Percentiles rank a stretch among this genome's conserved stretches.
These are phyloP conservation scores for Chaetomium sp. DNA, from an alignment of 2,329 filamentous ascomycete genomes.

Conservation along the genomic window DNA sequence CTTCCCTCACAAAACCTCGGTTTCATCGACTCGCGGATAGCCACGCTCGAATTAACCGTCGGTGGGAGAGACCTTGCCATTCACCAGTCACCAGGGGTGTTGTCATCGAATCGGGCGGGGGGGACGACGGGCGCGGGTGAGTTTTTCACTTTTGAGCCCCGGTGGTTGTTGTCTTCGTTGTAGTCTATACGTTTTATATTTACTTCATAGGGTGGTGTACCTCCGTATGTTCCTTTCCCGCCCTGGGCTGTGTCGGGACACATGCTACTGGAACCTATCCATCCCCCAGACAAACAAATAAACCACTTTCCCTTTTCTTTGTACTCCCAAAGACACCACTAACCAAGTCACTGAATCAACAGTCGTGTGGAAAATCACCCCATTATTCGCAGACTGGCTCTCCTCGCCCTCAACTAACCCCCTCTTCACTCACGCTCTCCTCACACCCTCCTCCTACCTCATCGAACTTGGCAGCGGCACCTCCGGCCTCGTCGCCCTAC, in stretches of 20 bases:
- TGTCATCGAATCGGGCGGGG: conserved; percentile 66
- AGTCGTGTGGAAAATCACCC: conserved; percentile 91
- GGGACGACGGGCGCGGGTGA: conserved; percentile 49
- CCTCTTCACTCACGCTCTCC: conserved; percentile 47
- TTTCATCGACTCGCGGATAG: conserved; percentile 69
- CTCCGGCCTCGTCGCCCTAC: conserved; percentile 69
- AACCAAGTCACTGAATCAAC: conserved; percentile 1
- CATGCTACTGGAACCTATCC: no score
- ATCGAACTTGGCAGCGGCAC: conserved; percentile 88
- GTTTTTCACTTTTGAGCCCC: conserved; percentile 14
- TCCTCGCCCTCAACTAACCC: conserved; percentile 51
- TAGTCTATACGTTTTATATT: background rate
- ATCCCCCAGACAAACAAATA: no score
- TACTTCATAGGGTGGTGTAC: background rate
- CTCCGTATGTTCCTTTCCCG: no score
- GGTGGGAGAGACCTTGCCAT: conserved; percentile 65
- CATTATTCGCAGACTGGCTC: conserved; percentile 76
- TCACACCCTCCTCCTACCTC: conserved; percentile 51
- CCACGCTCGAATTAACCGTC: conserved; percentile 60
- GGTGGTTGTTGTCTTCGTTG: background rate
- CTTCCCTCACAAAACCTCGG: conserved; percentile 73
- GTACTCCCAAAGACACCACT: background rate
- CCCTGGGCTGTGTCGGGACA: no score
- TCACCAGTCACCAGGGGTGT: conserved; percentile 73
- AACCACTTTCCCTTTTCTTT: no score